Conservation (phyloP, 2,329 filamentous ascomycete genomes). For the Capronia coronata region DNA sequence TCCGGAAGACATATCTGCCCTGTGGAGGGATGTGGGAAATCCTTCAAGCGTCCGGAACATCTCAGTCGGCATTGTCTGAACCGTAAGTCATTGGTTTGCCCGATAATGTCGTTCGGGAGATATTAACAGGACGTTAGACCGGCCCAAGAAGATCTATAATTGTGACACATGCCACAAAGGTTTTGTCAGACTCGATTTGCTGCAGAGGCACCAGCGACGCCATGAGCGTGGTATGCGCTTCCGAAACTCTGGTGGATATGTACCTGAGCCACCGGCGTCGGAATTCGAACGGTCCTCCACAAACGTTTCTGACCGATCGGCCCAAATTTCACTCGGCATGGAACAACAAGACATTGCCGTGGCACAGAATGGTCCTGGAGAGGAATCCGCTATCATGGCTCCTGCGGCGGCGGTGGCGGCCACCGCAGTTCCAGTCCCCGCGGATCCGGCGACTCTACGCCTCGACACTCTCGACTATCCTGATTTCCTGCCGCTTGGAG, state of each 20-base stretch:
- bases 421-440: not conserved
- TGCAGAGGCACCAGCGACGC: conserved; percentile 29
- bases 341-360: too few species aligned
- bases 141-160: conserved; percentile 8
- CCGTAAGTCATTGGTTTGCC: not conserved
- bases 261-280: conserved; percentile 1
- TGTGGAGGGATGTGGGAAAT: conserved; percentile 10
- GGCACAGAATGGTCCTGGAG: too few species aligned
- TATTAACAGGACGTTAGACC: conserved; percentile 2
- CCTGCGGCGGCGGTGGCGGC: not conserved
- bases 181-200: conserved; percentile 29
- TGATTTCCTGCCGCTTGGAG: conserved; percentile 1
- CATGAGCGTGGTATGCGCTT: conserved; percentile 31
- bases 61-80: conserved; percentile 13
- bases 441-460: not conserved
- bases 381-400: too few species aligned
- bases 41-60: conserved; percentile 14
- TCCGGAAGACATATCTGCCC: conserved; percentile 11
- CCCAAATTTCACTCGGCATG: not conserved
- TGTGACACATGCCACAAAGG: conserved; percentile 25
- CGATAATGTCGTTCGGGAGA: not conserved
- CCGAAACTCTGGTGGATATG: conserved; percentile 28
- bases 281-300: not conserved
- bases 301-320: not conserved
- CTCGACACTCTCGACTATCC: conserved; percentile 2